phyloP scores from a whole-genome alignment of 2,329 filamentous ascomycete species.

The Orbilia ellipsospora region DNA sequence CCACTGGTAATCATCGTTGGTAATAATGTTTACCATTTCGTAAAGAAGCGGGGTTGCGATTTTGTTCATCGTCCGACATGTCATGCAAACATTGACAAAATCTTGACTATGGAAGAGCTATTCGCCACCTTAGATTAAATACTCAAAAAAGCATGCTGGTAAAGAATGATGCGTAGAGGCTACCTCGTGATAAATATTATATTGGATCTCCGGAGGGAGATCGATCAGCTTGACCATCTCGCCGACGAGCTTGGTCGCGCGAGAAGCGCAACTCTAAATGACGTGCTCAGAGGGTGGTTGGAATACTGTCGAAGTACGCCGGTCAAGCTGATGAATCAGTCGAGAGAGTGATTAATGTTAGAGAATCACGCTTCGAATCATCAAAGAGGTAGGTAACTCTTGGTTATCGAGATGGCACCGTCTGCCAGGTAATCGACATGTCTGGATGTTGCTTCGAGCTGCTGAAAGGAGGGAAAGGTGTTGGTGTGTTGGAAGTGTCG shows the following conservation, averaged over 20 bases:
- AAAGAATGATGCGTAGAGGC: not conserved
- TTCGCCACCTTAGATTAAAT: not conserved
- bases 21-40: constrained; percentile 54
- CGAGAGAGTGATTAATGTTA: no score
- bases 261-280: not conserved
- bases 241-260: not conserved
- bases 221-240: constrained; percentile 47
- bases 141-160: not conserved
- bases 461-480: not conserved
- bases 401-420: no score
- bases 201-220: constrained; percentile 54
- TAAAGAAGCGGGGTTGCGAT: constrained; percentile 51
- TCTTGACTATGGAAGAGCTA: constrained; percentile 52
- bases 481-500: constrained; percentile 28
- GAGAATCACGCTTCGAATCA: no score
- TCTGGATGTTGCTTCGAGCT: no score
- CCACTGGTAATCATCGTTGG: constrained; percentile 47
- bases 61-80: constrained; percentile 45
- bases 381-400: no score
- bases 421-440: no score
- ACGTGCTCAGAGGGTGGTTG: not conserved
- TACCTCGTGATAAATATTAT: constrained; percentile 50
- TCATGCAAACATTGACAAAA: constrained; percentile 54
- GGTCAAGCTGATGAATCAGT: no score
- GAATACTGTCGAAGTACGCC: not conserved